Evolutionary conservation across 129 eudicot species (phyloP).

Genomic region (Flaveria linearis): DNA sequence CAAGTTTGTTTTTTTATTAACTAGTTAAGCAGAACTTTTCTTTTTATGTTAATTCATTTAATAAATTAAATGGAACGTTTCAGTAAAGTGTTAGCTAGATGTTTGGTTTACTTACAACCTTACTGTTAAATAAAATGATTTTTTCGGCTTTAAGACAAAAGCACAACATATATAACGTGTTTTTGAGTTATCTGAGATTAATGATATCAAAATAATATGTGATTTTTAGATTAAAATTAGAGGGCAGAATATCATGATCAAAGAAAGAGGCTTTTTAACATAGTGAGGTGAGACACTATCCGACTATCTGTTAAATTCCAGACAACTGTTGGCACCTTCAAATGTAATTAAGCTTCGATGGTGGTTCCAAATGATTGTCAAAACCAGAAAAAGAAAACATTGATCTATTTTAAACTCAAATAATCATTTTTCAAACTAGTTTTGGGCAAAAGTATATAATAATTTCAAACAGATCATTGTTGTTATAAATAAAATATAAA

Average conservation of each 20-base stretch:
- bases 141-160: not conserved
- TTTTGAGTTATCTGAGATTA: not conserved
- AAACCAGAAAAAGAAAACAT: constrained; percentile 6
- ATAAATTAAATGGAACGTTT: too few species aligned
- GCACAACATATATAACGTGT: not conserved
- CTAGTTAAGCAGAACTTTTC: too few species aligned
- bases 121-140: not conserved
- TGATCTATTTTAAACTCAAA: not conserved
- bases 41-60: too few species aligned
- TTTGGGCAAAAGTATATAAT: not conserved
- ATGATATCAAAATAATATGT: not conserved
- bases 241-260: constrained; percentile 17
- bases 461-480: not conserved
- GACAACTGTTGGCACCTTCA: constrained; percentile 18
- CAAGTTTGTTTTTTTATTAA: too few species aligned
- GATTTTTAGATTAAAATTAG: not conserved
- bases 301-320: constrained; percentile 9
- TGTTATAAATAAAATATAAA: too few species aligned
- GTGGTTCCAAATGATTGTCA: constrained; percentile 29
- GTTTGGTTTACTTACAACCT: too few species aligned
- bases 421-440: constrained; percentile 8
- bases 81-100: too few species aligned
- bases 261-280: constrained; percentile 7
- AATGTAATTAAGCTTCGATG: constrained; percentile 16
- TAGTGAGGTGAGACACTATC: constrained; percentile 24